Conservation (phyloP, 2,329 filamentous ascomycete species). For the Geoglossum cookeanum region DNA sequence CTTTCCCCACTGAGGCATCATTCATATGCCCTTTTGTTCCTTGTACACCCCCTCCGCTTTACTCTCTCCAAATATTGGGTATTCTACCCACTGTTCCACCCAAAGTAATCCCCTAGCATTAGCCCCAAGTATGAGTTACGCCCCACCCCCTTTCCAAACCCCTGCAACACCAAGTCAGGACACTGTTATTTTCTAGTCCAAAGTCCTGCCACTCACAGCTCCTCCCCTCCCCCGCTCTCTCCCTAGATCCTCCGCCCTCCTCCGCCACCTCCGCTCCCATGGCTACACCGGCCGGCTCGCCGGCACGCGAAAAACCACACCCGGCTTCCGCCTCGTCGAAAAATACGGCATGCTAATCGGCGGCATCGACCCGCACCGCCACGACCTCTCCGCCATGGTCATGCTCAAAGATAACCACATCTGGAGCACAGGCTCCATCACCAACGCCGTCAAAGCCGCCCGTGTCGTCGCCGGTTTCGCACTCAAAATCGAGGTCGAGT, state of each 20-base stretch:
- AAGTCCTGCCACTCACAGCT: neutral
- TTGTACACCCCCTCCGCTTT: too few species aligned
- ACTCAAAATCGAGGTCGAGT: constrained; percentile 91
- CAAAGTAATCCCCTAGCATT: too few species aligned
- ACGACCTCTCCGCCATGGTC: constrained; percentile 85
- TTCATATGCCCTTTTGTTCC: too few species aligned
- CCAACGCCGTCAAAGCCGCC: constrained; percentile 66
- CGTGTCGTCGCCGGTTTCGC: constrained; percentile 73
- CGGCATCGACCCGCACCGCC: constrained; percentile 76
- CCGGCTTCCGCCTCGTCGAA: constrained; percentile 84
- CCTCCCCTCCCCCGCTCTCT: neutral
- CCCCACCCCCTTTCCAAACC: too few species aligned
- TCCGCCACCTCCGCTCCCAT: constrained; percentile 32
- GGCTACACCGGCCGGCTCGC: constrained; percentile 76
- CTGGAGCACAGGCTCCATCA: constrained; percentile 76
- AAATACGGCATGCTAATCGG: constrained; percentile 97
- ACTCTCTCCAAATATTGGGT: too few species aligned
- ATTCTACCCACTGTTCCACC: constrained; percentile 23
- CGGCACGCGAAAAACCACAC: constrained; percentile 91
- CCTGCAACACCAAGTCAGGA: too few species aligned
- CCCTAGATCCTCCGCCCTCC: constrained; percentile 24
- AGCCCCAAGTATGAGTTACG: too few species aligned
- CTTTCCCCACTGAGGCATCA: too few species aligned
- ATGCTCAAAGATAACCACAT: constrained; percentile 99
- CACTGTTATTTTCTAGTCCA: neutral